Base-by-base conservation (phyloP, 768 basidiomycete species). In the Boletus eberwhitei region DNA sequence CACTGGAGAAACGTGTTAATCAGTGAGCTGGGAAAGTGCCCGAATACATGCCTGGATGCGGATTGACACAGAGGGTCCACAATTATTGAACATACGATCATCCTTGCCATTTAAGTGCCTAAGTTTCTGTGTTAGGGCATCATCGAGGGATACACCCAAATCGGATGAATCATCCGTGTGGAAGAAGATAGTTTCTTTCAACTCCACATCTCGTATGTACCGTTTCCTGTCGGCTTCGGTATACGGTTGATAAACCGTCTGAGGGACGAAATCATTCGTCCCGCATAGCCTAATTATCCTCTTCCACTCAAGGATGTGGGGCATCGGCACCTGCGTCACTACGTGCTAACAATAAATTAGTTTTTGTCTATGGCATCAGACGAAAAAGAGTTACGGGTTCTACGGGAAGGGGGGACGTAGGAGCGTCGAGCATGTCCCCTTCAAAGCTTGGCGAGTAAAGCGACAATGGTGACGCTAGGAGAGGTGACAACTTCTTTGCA, bases 11-110 rank as follows among this genome's bases (percentile, higher is more conserved):
- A 40, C 2, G 24, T 35, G 42, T 61, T 29, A 48, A 39, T 41
- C 9, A 43, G 22, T 3, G 45, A 40, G 14, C 16, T 43, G 43
- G 50, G 24, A 45, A 29, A 35, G 50, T 34, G 12, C 12, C 44
- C 16, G 48, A 22, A 38, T 40, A 58, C 79, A 61, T 60, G 85
- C 88, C 77, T 88, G 86, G 24, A 90, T 74, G 31, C 88, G 81
- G 54, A 91, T 87, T 2, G 88, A 90, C 35, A 91, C 86, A 39
- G 87, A 89, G 8, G 88, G 88, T 4, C 89, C 89, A 40, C 88
- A 82, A 5, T 83, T 77, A 61, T 80, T 74, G 58, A 90, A 90
- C 65, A 91, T 87, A 5, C 74, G 74, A 55, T 85, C 81, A 38
- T 88, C 87, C 31, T 82, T 82, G 54, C 77, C 74, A 19, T 66